Conservation (phyloP, 768 basidiomycete genomes). For the Mycena venus region DNA sequence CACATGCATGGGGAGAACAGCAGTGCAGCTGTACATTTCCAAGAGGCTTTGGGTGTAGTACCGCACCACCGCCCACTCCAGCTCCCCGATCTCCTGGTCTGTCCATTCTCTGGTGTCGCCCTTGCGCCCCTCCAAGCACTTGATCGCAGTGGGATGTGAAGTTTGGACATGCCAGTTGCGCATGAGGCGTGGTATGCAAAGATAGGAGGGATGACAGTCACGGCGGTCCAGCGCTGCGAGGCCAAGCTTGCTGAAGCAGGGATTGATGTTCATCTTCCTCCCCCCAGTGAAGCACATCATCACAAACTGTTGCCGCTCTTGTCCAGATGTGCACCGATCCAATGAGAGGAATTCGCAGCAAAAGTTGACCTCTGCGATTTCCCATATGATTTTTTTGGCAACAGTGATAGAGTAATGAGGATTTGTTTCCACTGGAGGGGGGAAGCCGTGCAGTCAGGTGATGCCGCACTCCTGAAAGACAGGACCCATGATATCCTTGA, state of each 20-base stretch:
- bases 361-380: not conserved
- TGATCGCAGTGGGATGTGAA: not conserved
- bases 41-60: not conserved
- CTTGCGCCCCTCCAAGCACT: too few species aligned
- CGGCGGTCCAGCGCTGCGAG: not conserved
- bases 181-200: not conserved
- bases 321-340: not conserved
- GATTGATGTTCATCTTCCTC: not conserved
- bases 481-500: not conserved
- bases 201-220: not conserved
- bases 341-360: not conserved
- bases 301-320: not conserved
- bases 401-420: not conserved
- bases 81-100: not conserved
- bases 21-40: not conserved
- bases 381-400: not conserved
- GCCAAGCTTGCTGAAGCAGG: not conserved
- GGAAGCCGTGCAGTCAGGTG: not conserved
- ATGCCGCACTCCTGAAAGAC: not conserved
- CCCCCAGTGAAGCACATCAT: not conserved
- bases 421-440: not conserved
- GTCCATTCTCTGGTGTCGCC: not conserved
- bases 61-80: not conserved
- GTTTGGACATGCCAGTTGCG: not conserved
- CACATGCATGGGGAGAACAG: not conserved